A percentile compares a stretch with the other conserved stretches of the same genome.
phyloP scores from a whole-genome alignment of 2,329 filamentous ascomycete genomes.

The Lachnellula cervina region DNA sequence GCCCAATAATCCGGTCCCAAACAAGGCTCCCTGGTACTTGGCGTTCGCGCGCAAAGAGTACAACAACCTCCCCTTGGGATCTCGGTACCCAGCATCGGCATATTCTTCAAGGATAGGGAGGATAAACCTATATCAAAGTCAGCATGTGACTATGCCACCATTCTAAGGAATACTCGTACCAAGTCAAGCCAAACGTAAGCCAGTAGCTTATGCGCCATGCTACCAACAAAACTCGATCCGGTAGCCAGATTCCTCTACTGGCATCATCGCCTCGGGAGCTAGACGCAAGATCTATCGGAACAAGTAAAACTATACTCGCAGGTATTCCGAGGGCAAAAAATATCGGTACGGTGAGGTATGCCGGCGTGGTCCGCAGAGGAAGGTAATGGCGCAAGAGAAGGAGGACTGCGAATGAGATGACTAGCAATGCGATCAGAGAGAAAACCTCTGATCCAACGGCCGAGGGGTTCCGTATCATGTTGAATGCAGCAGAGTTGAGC shows the following conservation, averaged over 20 bases:
- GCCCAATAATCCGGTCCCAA: conserved; percentile 65
- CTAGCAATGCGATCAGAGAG: conserved; percentile 63
- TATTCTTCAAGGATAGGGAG: conserved; percentile 92
- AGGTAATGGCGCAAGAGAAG: conserved; percentile 86
- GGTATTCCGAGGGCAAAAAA: conserved; percentile 95
- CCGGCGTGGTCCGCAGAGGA: conserved; percentile 82
- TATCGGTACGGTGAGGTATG: conserved; percentile 83
- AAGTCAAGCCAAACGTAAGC: conserved; percentile 92
- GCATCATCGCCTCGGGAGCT: conserved; percentile 69
- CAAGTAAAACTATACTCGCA: conserved; percentile 82
- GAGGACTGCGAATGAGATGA: conserved; percentile 72
- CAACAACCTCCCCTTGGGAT: conserved; percentile 71
- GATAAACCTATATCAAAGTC: conserved; percentile 60
- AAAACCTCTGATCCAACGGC: conserved; percentile 78
- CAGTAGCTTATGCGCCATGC: conserved; percentile 96
- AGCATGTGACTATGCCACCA: not conserved
- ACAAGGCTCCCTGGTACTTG: conserved; percentile 77
- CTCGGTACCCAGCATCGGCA: conserved; percentile 87
- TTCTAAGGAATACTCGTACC: conserved; percentile 48
- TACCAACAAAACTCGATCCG: conserved; percentile 70
- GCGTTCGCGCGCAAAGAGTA: conserved; percentile 86
- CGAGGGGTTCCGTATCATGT: conserved; percentile 41
- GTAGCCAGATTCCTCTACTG: conserved; percentile 81
- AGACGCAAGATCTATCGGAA: conserved; percentile 93
- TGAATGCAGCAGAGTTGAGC: not conserved